Percentiles rank a stretch among this genome's conserved stretches.
Evolutionary conservation across 495 filamentous ascomycete genomes (phyloP).

Genomic region (Cercophora sp.): DNA sequence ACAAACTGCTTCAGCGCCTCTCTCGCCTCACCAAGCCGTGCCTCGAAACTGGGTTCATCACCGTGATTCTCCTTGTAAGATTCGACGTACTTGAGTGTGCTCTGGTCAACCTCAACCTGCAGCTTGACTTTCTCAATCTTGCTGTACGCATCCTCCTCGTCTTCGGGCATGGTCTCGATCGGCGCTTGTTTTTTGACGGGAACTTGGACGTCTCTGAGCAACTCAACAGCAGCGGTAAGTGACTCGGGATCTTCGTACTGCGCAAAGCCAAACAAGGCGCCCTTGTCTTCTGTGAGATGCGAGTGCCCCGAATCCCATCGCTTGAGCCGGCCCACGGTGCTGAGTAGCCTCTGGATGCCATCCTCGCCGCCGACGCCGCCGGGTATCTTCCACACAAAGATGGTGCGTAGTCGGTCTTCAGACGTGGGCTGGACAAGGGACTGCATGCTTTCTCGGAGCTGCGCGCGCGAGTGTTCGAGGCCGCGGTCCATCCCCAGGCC

Average conservation of each 20-base stretch:
- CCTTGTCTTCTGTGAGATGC: conserved; percentile 76
- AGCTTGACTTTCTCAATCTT: conserved; percentile 66
- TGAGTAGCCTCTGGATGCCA: conserved; percentile 75
- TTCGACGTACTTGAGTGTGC: conserved; percentile 74
- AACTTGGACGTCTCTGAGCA: conserved; percentile 80
- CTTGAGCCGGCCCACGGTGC: conserved; percentile 70
- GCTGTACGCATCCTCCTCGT: conserved; percentile 48
- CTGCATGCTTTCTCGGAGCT: conserved; percentile 70
- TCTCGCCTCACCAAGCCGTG: conserved; percentile 65
- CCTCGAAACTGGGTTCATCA: conserved; percentile 63
- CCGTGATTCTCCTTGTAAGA: conserved; percentile 64
- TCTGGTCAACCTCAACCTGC: conserved; percentile 76
- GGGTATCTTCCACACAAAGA: conserved; percentile 85
- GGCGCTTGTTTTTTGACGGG: conserved; percentile 69
- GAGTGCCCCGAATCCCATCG: conserved; percentile 64
- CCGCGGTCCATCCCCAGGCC: conserved; percentile 65
- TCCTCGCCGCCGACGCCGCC: conserved; percentile 74
- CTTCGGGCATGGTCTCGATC: conserved; percentile 39
- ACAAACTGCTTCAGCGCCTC: conserved; percentile 59
- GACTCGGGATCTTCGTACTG: conserved; percentile 93
- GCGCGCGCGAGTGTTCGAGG: conserved; percentile 64
- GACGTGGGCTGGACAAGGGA: conserved; percentile 77
- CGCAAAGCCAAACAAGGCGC: conserved; percentile 89
- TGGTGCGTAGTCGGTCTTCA: conserved; percentile 85
- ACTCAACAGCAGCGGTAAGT: conserved; percentile 78